Conservation (phyloP, 305 asterid species). For the Stenogyne calaminthoides region DNA sequence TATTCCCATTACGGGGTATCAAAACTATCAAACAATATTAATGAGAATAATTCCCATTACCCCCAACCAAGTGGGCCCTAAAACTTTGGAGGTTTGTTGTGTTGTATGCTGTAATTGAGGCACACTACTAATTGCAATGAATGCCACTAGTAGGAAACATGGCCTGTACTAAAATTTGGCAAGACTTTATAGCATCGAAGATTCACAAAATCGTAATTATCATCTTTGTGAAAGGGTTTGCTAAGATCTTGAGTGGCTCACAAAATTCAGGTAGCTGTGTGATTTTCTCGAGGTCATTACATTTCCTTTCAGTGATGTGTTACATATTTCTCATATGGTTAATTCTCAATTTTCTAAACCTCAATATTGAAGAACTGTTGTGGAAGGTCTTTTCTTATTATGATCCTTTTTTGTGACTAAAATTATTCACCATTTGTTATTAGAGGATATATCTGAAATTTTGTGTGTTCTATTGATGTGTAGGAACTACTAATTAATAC, state of each 20-base stretch:
- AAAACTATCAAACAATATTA: too few relatives aligned
- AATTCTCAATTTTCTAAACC: background rate
- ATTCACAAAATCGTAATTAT: background rate
- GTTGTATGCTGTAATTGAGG: background rate
- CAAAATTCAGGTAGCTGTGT: background rate
- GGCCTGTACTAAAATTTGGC: conserved; percentile 1
- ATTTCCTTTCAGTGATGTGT: background rate
- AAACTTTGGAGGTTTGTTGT: conserved; percentile 13
- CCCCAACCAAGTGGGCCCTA: too few relatives aligned
- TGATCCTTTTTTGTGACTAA: background rate
- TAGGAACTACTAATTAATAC: background rate
- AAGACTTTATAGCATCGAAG: background rate
- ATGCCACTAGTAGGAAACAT: background rate
- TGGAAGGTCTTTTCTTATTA: conserved; percentile 12
- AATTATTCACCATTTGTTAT: background rate
- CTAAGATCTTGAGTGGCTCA: background rate
- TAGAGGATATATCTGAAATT: background rate
- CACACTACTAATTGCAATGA: background rate
- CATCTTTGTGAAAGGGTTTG: background rate
- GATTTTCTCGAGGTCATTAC: background rate
- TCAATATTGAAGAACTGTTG: background rate
- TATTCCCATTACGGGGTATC: too few relatives aligned
- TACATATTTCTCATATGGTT: background rate
- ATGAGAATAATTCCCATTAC: too few relatives aligned
- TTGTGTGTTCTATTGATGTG: background rate